Percentiles rank a stretch among this genome's conserved stretches.
These are phyloP conservation scores for Mycena pura DNA, from an alignment of 768 basidiomycete species.

Conservation along the genomic window DNA sequence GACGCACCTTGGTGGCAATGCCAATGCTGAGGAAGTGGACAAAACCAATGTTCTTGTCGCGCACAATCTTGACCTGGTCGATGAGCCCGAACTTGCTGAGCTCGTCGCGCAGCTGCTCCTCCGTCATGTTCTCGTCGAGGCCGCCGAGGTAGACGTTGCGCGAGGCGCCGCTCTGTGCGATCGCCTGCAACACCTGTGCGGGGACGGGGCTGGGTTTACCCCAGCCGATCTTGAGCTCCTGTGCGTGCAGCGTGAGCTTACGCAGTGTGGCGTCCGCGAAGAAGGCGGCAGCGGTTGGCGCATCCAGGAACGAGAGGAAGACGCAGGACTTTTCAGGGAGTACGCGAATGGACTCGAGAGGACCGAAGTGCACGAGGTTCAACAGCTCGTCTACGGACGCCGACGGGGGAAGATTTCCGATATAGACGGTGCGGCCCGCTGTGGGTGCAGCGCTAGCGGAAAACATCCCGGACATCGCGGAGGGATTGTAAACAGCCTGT, in stretches of 20 bases:
- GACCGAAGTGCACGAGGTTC: slow-evolving; percentile 97
- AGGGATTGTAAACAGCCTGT: slow-evolving; percentile 79
- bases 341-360: slow-evolving; percentile 92
- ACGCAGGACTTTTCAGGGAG: slow-evolving; percentile 97
- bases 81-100: slow-evolving; percentile 92
- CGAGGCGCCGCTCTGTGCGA: slow-evolving; percentile 90
- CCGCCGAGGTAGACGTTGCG: slow-evolving; percentile 97
- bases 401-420: slow-evolving; percentile 93
- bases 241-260: slow-evolving; percentile 90
- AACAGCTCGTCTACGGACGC: slow-evolving; percentile 98
- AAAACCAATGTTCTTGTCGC: slow-evolving; percentile 99
- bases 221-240: slow-evolving; percentile 99
- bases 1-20: slow-evolving; percentile 88
- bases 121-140: slow-evolving; percentile 87
- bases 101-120: slow-evolving; percentile 92
- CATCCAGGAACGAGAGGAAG: slow-evolving; percentile 97
- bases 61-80: slow-evolving; percentile 99
- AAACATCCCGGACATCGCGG: slow-evolving; percentile 75
- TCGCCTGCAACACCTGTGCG: slow-evolving; percentile 75
- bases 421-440: slow-evolving; percentile 89
- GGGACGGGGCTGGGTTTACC: slow-evolving; percentile 93
- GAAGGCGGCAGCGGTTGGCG: slow-evolving; percentile 92
- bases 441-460: slow-evolving; percentile 64
- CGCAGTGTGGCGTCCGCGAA: slow-evolving; percentile 96
- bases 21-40: slow-evolving; percentile 97